Evolutionary conservation across 1,284 basidiomycete species (phyloP).

Genomic region (Cystobasidium sp.): DNA sequence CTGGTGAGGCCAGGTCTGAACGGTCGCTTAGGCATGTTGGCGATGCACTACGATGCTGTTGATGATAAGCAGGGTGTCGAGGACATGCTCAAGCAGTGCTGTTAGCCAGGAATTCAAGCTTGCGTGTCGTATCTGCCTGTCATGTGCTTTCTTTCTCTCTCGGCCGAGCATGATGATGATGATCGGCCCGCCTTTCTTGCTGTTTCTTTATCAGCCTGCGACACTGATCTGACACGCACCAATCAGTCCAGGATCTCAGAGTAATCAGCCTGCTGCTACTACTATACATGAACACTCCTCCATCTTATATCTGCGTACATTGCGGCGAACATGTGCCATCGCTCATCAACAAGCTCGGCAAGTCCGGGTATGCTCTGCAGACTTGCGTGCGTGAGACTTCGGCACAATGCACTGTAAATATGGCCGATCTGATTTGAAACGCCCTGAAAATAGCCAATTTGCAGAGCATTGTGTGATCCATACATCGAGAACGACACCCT

Average conservation of each 20-base stretch:
- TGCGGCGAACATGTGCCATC: constrained; percentile 3
- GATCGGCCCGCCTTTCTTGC: neutral
- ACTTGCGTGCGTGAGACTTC: constrained; percentile 12
- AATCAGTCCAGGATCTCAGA: neutral
- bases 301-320: constrained; percentile 15
- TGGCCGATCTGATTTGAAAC: neutral
- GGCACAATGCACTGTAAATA: neutral
- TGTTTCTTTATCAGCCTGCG: constrained; percentile 7
- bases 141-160: constrained; percentile 10
- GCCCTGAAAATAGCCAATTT: neutral
- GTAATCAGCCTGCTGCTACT: neutral
- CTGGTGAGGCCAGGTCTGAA: constrained; percentile 17
- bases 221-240: neutral
- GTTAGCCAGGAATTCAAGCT: neutral
- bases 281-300: neutral
- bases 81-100: neutral
- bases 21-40: neutral
- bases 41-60: neutral
- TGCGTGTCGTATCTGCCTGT: no score
- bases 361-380: constrained; percentile 29
- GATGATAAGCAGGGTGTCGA: no score
- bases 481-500: constrained; percentile 31
- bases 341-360: constrained; percentile 18
- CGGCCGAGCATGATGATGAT: neutral
- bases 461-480: constrained; percentile 23